Evolutionary conservation across 2,329 filamentous ascomycete genomes (phyloP).

Genomic region (Colletotrichum liaoningense): DNA sequence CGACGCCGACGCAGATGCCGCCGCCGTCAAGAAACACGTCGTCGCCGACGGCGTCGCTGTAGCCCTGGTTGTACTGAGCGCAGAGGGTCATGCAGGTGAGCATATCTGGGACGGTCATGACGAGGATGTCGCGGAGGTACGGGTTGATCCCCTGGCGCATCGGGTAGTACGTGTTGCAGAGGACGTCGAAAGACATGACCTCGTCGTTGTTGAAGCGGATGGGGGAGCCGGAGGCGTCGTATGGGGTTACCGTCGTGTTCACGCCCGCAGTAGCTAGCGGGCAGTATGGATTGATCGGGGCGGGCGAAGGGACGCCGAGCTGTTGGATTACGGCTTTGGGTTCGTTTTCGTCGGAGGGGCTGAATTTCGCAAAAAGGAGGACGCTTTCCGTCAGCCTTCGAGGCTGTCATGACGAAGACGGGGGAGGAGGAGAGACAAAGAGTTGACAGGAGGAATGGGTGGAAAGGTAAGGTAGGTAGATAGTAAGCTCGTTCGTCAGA

Average conservation of each 20-base stretch:
- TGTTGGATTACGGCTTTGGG: slow-evolving; percentile 9
- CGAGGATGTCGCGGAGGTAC: slow-evolving; percentile 28
- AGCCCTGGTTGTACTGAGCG: slow-evolving; percentile 36
- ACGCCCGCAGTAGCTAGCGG: neutral
- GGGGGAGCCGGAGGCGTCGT: slow-evolving; percentile 32
- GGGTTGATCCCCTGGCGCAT: slow-evolving; percentile 33
- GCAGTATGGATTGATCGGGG: slow-evolving; percentile 35
- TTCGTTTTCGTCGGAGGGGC: neutral
- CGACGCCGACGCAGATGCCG: slow-evolving; percentile 34
- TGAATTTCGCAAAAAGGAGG: neutral
- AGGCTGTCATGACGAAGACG: slow-evolving; percentile 17
- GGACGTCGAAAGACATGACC: slow-evolving; percentile 34
- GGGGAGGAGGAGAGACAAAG: neutral
- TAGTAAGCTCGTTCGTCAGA: slow-evolving; percentile 19
- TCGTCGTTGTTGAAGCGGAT: slow-evolving; percentile 37
- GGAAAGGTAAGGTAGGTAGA: neutral
- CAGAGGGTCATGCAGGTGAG: slow-evolving; percentile 35
- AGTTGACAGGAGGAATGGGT: slow-evolving; percentile 1
- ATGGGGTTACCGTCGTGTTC: slow-evolving; percentile 30
- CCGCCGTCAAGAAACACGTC: slow-evolving; percentile 29
- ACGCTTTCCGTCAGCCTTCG: slow-evolving; percentile 30
- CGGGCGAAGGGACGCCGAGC: slow-evolving; percentile 32
- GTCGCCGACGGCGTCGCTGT: slow-evolving; percentile 36
- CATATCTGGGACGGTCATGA: slow-evolving; percentile 34
- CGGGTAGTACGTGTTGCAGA: slow-evolving; percentile 35